Evolutionary conservation across 2,329 filamentous ascomycete genomes (phyloP).

Genomic region (Penicillium sp.): DNA sequence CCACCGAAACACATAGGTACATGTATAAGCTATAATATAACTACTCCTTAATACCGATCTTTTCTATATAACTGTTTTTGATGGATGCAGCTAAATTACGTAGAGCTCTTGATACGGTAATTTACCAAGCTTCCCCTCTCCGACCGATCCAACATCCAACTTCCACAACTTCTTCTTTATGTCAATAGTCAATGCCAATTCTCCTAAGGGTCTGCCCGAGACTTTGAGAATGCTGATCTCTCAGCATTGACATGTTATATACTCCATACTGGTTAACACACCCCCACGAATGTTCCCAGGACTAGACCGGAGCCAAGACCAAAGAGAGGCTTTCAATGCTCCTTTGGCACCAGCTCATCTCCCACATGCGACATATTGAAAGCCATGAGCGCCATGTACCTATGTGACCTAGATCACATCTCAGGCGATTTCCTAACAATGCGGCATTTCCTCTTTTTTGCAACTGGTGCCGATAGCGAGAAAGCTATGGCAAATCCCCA

Average conservation of each 20-base stretch:
- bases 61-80: background rate
- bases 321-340: background rate
- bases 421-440: background rate
- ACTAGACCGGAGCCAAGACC: background rate
- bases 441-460: background rate
- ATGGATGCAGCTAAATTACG: background rate
- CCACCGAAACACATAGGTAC: too few species aligned
- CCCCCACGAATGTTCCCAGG: background rate
- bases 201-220: background rate
- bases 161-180: background rate
- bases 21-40: background rate
- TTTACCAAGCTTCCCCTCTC: background rate
- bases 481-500: background rate
- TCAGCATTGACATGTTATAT: background rate
- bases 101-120: constrained; percentile 1
- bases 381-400: constrained; percentile 1
- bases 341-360: background rate
- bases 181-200: background rate
- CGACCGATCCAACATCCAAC: background rate
- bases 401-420: background rate
- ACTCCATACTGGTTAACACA: background rate
- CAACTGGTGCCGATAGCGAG: background rate
- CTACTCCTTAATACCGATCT: background rate
- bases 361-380: constrained; percentile 1
- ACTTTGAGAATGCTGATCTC: background rate